A percentile compares a stretch with the other conserved stretches of the same genome.
phyloP scores from a whole-genome alignment of 176 grass and related monocot species.

The Eleusine coracana region DNA sequence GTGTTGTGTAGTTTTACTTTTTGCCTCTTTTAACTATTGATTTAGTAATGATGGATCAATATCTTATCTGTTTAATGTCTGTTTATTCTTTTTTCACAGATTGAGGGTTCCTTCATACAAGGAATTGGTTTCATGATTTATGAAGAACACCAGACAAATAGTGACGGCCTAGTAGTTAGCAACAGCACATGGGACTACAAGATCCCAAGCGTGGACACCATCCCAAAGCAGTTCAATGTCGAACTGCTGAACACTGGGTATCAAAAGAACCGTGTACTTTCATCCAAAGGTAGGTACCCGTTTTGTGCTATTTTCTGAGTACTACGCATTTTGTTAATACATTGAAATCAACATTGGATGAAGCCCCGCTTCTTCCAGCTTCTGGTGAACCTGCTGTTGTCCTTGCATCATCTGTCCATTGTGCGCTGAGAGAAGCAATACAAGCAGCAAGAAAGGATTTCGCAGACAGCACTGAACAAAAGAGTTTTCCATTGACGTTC shows the following conservation, averaged over 20 bases:
- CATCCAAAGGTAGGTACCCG: constrained; percentile 57
- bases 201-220: constrained; percentile 65
- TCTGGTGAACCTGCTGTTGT: constrained; percentile 74
- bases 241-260: constrained; percentile 60
- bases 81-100: constrained; percentile 21
- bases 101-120: constrained; percentile 66
- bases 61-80: background rate
- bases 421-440: constrained; percentile 65
- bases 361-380: constrained; percentile 40
- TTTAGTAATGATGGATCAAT: background rate
- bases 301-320: too few relatives aligned
- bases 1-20: background rate
- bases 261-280: constrained; percentile 65
- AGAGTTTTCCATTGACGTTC: constrained; percentile 28
- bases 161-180: constrained; percentile 49
- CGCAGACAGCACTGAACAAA: background rate
- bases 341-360: background rate
- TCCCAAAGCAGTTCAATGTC: constrained; percentile 66
- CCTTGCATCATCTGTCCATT: constrained; percentile 74
- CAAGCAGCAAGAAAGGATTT: constrained; percentile 56
- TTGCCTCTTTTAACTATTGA: background rate
- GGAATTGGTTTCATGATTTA: constrained; percentile 69
- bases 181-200: constrained; percentile 73
- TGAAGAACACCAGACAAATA: constrained; percentile 54
- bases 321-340: background rate